Evolutionary conservation across 306 rosid species (phyloP), one percentile per base, ranked within the genome.

Genomic region (Albizia julibrissin): DNA sequence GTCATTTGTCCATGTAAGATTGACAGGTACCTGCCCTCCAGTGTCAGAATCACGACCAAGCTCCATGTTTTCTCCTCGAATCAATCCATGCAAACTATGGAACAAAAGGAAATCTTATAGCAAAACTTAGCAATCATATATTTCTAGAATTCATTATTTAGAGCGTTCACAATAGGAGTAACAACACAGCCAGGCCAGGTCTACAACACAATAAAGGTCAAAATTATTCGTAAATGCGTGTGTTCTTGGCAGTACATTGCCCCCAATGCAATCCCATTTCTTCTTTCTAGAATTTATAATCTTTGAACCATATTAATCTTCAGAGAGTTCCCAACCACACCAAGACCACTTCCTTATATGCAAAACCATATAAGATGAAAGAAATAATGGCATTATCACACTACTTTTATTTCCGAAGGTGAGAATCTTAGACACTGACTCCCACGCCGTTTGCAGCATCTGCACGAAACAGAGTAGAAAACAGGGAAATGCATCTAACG

Each of bases 1-100:
- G 58, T 58, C 46, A 64, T 46, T 39, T 68, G 56, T 74, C 59
- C 8, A 18, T 46, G 47, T 39, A 42, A 26, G 79, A 85, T 44
- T 79, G 65, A 31, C 27, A 74, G 31, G 34, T 85, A 94, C 98
- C 98, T 94, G 97, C 77, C 98, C 98, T 52, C 98, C 98, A 1
- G 97, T 94, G 76, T 94, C 98, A n/a, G 97, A 94, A 88, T 94
- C 98, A 46, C 96, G 91, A 47, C 98, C 98, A 54, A 94, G 98
- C 86, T 94, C 98, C 97, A 92, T 94, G 83, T 94, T 94, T 84
- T 94, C 96, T 74, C 96, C 98, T 26, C 98, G 88, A 71, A 92
- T 94, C 86, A 91, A 77, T 77, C 94, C 94, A 71, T 91, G 94
- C 86, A 94, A 87, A 85, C 97, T 94, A 88, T 24, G 37, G 42